Evolutionary conservation across 768 basidiomycete genomes (phyloP), one percentile per base, ranked within the genome.

Genomic region (Tulasnella sp.): DNA sequence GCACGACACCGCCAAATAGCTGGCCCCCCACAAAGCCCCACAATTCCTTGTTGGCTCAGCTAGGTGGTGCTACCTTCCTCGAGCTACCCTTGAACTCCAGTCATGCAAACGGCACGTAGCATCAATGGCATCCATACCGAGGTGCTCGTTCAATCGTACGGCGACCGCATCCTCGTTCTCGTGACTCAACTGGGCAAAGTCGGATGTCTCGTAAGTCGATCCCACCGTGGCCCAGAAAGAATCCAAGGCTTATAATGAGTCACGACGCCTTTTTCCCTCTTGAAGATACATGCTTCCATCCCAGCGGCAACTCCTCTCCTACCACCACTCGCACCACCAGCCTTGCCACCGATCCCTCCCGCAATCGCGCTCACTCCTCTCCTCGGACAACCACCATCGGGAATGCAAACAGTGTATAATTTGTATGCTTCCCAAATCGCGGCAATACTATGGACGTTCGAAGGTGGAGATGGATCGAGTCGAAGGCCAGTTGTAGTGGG

Each of bases 101-200:
- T 15, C 32, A 75, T 75, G 75, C 77, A 79, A 37, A 18, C 35
- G 37, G 40, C 51, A 13, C 44, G 42, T 48, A 51, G 13, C 20
- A 55, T 96, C 15, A 83, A 88, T 67, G 92, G 89, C 16, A 84
- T 87, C 16, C 84, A 83, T 23, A 98, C 94, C 2, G 91, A 96
- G 76, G 85, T 98, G 20, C 80, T 96, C 69, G 83, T 96, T 9
- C 95, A 98, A 81, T 85, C 86, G 0, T 99, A 90, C 83, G 88
- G 89, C 75, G 96, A 98, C 84, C 88, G 94, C 35, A 86, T 90
- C 16, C 86, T 99, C 26, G 91, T 98, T n/a, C 86, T 98, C 32
- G 87, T 98, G 75, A 96, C 95, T 0, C 96, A 99, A 84, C 83
- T 94, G 79, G 93, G 93, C 51, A 96, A 95, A 88, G 91, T 97